Evolutionary conservation across 202 grass and related monocot species (phyloP).

Genomic region (Saccharum hybrid): DNA sequence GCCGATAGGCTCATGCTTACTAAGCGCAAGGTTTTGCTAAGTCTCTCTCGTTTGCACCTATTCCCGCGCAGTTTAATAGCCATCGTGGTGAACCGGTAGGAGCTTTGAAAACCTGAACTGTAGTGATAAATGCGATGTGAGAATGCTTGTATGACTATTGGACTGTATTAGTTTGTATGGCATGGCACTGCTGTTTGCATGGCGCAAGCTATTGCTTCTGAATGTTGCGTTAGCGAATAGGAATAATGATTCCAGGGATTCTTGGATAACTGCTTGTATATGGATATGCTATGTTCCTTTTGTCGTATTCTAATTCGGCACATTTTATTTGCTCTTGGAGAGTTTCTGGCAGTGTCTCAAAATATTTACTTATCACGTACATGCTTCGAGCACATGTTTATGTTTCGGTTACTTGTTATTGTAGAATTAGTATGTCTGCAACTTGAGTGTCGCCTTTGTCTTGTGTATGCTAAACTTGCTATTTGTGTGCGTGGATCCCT

Average conservation of each 20-base stretch:
- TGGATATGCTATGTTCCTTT: background rate
- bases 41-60: background rate
- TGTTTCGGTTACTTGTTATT: conserved; percentile 22
- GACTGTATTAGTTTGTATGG: background rate
- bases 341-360: background rate
- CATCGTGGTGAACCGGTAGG: background rate
- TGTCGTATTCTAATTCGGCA: background rate
- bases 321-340: background rate
- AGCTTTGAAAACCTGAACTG: background rate
- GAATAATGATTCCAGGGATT: background rate
- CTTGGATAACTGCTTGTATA: background rate
- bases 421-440: conserved; percentile 9
- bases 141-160: conserved; percentile 4
- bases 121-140: conserved; percentile 17
- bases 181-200: conserved; percentile 10
- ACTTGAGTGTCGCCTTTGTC: background rate
- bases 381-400: conserved; percentile 15
- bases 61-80: background rate
- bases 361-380: conserved; percentile 13
- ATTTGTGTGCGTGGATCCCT: background rate
- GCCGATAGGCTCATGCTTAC: conserved; percentile 89
- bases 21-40: conserved; percentile 80
- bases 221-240: background rate
- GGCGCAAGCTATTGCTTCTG: conserved; percentile 1
- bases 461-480: background rate